Conservation (phyloP, 345 rosid genomes). For the Firmiana major region DNA sequence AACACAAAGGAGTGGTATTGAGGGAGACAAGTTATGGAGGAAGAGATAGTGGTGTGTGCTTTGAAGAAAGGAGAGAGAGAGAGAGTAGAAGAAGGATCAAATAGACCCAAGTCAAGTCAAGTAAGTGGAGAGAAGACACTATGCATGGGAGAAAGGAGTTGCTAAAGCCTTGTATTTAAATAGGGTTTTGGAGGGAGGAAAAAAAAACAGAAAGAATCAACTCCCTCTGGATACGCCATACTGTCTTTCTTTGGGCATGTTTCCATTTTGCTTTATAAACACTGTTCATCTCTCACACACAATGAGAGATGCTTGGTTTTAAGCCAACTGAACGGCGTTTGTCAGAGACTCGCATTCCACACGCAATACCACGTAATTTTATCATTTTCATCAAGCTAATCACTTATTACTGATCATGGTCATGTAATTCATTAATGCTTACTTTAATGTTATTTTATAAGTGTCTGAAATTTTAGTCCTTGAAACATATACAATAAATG, state of each 20-base stretch:
- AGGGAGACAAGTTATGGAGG: constrained; percentile 25
- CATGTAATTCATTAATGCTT: no score
- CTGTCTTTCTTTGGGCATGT: constrained; percentile 24
- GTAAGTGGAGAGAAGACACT: constrained; percentile 26
- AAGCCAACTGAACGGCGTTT: constrained; percentile 18
- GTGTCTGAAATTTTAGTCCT: no score
- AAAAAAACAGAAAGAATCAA: constrained; percentile 20
- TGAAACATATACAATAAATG: no score
- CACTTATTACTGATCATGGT: no score
- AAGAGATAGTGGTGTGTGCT: neutral
- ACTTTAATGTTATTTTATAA: no score
- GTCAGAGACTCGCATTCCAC: constrained; percentile 36
- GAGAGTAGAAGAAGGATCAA: neutral
- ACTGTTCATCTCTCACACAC: neutral
- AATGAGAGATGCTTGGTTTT: neutral
- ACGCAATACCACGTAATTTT: constrained; percentile 26
- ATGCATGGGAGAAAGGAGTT: constrained; percentile 42
- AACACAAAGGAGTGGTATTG: neutral
- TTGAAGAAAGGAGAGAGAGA: neutral
- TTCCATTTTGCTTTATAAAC: constrained; percentile 7
- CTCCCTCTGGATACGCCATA: constrained; percentile 35
- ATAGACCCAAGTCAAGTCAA: neutral
- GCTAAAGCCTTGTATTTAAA: constrained; percentile 38
- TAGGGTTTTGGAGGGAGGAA: constrained; percentile 29
- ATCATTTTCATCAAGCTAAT: no score